Evolutionary conservation across 257 asterid species (phyloP).

Genomic region (Fraxinus cuspidata): DNA sequence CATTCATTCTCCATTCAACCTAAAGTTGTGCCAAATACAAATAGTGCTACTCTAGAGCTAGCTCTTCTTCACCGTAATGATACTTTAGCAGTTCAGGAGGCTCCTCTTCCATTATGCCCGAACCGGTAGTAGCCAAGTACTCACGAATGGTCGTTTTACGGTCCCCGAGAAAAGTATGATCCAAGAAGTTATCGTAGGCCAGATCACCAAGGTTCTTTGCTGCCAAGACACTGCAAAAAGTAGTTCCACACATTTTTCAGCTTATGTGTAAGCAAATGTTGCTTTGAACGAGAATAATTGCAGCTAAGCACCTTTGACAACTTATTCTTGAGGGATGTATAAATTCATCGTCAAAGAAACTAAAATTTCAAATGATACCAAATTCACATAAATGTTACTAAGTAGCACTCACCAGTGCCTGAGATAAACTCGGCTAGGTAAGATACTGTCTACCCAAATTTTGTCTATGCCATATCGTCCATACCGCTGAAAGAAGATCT

Average conservation of each 20-base stretch:
- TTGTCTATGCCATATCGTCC: conserved; percentile 62
- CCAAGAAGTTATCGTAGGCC: conserved; percentile 74
- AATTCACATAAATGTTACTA: neutral
- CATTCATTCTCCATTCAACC: neutral
- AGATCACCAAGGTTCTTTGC: conserved; percentile 76
- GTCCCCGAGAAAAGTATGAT: conserved; percentile 87
- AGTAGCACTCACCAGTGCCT: conserved; percentile 81
- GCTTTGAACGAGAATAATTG: neutral
- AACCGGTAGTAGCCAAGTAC: conserved; percentile 63
- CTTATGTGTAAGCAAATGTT: conserved; percentile 8
- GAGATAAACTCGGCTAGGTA: conserved; percentile 90
- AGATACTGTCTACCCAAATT: conserved; percentile 84
- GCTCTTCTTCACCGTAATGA: conserved; percentile 61
- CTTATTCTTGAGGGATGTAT: neutral
- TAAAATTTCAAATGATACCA: neutral
- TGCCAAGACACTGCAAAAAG: conserved; percentile 78
- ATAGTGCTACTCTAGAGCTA: neutral
- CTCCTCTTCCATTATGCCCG: conserved; percentile 88
- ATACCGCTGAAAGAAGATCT: conserved; percentile 58
- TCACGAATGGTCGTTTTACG: conserved; percentile 81
- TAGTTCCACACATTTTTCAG: conserved; percentile 18
- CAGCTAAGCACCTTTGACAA: neutral
- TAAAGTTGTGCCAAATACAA: neutral
- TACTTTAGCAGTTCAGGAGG: conserved; percentile 69
- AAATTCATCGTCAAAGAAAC: neutral